Base-by-base conservation (phyloP, 768 basidiomycete genomes). In the Rhizopogon salebrosus region DNA sequence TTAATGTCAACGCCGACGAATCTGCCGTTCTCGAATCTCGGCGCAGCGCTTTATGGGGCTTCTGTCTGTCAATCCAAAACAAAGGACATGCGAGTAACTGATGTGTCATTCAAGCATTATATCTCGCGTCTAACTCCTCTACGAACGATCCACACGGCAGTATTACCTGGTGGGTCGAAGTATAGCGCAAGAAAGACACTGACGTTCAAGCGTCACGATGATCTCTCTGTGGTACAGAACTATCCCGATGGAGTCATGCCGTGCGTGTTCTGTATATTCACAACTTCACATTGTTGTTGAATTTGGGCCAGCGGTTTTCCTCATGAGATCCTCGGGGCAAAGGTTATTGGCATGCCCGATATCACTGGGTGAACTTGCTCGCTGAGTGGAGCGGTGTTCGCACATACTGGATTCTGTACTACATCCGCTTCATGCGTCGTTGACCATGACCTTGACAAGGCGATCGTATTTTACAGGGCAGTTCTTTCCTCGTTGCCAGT, bases 1-100 rank as follows among this genome's bases (percentile, higher is more conserved):
- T 87, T 63, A 98, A 98, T 60, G 91, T 99, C 55, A 98, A 99
- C 66, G 87, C 95, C 0, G 97, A 98, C 65, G 97, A 99, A 71
- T 91, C 93, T 0, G 90, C 89, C 23, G 95, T 98, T 18, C 80
- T 99, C n/a, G n/a, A n/a, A n/a, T n/a, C n/a, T n/a, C 40, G 93
- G 88, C 39, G 94, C 95, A 22, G 95, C 90, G 1, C 84, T 97
- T 45, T 85, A 95, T 56, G 97, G 95, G 14, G 95, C 97, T 3
- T 78, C 83, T 22, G 78, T 95, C 24, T 92, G 87, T 37, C 91
- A 91, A 62, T 98, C 97, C 79, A 89, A 89, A 73, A 97, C 97
- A 45, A 99, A 98, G 73, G 84, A 88, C 60, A 88, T 98, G 67
- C 89, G 91, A 55, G 77, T 98, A 27, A 68, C 77, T 4, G 97